Evolutionary conservation across 2,329 filamentous ascomycete species (phyloP), one percentile per base, ranked within the genome.

Genomic region (Aspergillus fumigatus): DNA sequence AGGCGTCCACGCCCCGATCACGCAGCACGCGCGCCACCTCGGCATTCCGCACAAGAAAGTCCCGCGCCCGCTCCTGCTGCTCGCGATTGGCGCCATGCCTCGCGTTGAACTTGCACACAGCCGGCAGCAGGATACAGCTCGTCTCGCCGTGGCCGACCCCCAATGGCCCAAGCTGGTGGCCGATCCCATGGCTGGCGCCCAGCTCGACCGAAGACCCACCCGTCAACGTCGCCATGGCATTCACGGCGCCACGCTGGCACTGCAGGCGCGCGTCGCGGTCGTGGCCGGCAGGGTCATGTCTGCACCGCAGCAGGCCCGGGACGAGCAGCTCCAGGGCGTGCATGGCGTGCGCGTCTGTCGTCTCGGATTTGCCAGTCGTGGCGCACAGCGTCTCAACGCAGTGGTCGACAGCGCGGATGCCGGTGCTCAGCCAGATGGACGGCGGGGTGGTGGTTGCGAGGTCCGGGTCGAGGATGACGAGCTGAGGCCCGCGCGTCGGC

Each of bases 121-220:
- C 77, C 0, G 83, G 82, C 38, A 80, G 73, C 54, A 83, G 72
- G 48, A 81, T 79, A 64, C 79, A 86, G 61, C 80, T 83, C 27
- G 83, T 86, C 67, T 84, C 82, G 10, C 84, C 84, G 63, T 87
- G 83, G 0, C 80, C 79, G 2, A 86, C 83, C 0, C 83, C 83
- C 3, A 82, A 66, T 0, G 82, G 82, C 0, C 80, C 80, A 0
- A 83, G 73, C 67, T 80, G 79, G 63, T 82, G 80, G 3, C 79
- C 79, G 56, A 83, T 82, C 0, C 78, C 80, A 61, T 83, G 79
- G 59, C 79, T 79, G 3, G 76, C 78, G 1, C 78, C 80, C 35
- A 82, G 59, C n/a, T 77, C 70, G 23, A 76, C 74, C 17, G 50
- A 48, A 0, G 17, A 76, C 3, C 66, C 69, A 29, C 67, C 64